Evolutionary conservation across 2,329 filamentous ascomycete species (phyloP).

Genomic region (Venturia oleaginea): DNA sequence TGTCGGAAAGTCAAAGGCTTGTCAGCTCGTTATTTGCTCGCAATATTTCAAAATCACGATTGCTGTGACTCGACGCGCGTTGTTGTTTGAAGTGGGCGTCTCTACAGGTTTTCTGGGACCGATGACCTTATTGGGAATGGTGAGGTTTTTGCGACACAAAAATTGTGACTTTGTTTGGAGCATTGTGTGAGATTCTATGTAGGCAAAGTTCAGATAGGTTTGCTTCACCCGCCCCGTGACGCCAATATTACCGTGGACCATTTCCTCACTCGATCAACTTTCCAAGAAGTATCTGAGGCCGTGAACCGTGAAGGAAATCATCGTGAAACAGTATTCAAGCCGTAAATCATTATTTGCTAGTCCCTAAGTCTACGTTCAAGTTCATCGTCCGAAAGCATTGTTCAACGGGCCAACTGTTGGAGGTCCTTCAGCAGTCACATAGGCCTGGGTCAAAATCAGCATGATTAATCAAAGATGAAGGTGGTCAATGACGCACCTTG

Average conservation of each 20-base stretch:
- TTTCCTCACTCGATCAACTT: not conserved
- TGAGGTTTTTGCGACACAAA: not conserved
- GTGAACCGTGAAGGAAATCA: not conserved
- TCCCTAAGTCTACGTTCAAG: not conserved
- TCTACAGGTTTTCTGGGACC: not conserved
- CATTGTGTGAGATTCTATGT: not conserved
- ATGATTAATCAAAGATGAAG: not conserved
- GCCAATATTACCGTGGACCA: not conserved
- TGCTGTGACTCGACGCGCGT: not conserved
- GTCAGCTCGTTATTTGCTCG: not conserved
- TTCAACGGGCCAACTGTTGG: constrained; percentile 12
- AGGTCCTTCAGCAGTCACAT: constrained; percentile 15
- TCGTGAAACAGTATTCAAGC: not conserved
- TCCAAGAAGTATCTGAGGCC: not conserved
- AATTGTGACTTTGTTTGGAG: not conserved
- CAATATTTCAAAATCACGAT: not conserved
- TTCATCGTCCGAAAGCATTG: constrained; percentile 7
- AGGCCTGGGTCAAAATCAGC: constrained; percentile 5
- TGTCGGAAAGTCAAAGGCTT: not conserved
- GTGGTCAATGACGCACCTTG: constrained; percentile 41
- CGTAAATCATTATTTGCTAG: not conserved
- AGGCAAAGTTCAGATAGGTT: not conserved
- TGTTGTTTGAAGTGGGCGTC: not conserved
- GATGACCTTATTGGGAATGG: not conserved
- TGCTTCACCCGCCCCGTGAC: not conserved